A percentile compares a stretch with the other conserved stretches of the same genome.
Conservation (phyloP, 2,329 filamentous ascomycete species). For the Colletotrichum lupini region DNA sequence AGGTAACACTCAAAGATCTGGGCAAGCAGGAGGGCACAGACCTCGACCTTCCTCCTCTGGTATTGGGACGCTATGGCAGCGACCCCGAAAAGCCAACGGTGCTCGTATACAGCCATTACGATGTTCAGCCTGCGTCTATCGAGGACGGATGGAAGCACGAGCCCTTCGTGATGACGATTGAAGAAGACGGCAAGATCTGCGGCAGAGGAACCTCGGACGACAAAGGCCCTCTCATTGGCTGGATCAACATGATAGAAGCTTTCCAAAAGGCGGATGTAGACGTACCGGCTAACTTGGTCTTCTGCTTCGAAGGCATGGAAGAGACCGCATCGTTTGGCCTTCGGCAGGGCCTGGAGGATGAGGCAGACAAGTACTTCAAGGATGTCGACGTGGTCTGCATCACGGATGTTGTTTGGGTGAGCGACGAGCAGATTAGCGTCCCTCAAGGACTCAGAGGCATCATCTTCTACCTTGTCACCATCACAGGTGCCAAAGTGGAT, state of each 20-base stretch:
- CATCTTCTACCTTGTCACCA: slow-evolving; percentile 95
- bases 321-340: slow-evolving; percentile 97
- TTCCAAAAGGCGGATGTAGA: slow-evolving; percentile 95
- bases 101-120: slow-evolving; percentile 97
- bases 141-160: slow-evolving; percentile 96
- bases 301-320: slow-evolving; percentile 99
- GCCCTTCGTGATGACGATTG: slow-evolving; percentile 88
- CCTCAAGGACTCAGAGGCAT: slow-evolving; percentile 97
- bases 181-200: slow-evolving; percentile 93
- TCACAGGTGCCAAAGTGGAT: slow-evolving; percentile 91
- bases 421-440: slow-evolving; percentile 96
- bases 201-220: slow-evolving; percentile 96
- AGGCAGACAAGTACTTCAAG: slow-evolving; percentile 94
- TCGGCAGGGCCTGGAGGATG: slow-evolving; percentile 90
- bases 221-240: slow-evolving; percentile 96
- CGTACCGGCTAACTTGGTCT: slow-evolving; percentile 95
- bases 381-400: slow-evolving; percentile 97
- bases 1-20: slow-evolving; percentile 85
- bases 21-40: slow-evolving; percentile 93
- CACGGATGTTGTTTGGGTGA: slow-evolving; percentile 99
- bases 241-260: slow-evolving; percentile 97
- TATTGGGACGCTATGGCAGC: slow-evolving; percentile 90
- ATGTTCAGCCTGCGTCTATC: slow-evolving; percentile 94
- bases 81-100: slow-evolving; percentile 95
- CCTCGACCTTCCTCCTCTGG: slow-evolving; percentile 90